phyloP scores from a whole-genome alignment of 2,329 filamentous ascomycete genomes.

The Davidsoniella neocaledoniae region DNA sequence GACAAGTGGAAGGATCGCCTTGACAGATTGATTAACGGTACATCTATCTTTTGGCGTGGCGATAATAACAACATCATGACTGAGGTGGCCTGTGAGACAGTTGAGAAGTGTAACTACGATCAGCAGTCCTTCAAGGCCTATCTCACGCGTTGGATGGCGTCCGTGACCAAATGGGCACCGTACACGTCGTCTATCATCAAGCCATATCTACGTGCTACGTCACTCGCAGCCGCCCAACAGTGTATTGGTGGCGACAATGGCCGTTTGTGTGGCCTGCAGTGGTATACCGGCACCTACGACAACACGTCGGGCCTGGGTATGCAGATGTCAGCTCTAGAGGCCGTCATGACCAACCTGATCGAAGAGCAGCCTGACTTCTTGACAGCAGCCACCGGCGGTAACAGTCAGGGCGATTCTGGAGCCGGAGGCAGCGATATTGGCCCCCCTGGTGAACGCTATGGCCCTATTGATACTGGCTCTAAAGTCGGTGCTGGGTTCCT shows the following conservation, averaged over 20 bases:
- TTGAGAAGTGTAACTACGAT: slow-evolving; percentile 43
- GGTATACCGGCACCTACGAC: slow-evolving; percentile 39
- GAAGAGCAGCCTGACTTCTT: slow-evolving; percentile 25
- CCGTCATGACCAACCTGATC: slow-evolving; percentile 46
- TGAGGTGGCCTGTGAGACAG: slow-evolving; percentile 48
- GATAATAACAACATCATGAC: slow-evolving; percentile 39
- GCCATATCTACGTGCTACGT: slow-evolving; percentile 36
- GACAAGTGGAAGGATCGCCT: slow-evolving; percentile 40
- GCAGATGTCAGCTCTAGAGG: slow-evolving; percentile 53
- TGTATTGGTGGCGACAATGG: slow-evolving; percentile 40
- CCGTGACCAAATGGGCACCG: slow-evolving; percentile 46
- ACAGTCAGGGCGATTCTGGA: slow-evolving; percentile 29
- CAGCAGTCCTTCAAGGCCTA: slow-evolving; percentile 50
- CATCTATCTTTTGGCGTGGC: slow-evolving; percentile 37
- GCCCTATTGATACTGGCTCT: slow-evolving; percentile 36
- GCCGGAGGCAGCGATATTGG: slow-evolving; percentile 31
- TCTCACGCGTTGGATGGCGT: slow-evolving; percentile 43
- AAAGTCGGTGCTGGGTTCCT: slow-evolving; percentile 49
- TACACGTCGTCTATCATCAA: slow-evolving; percentile 37
- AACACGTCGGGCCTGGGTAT: slow-evolving; percentile 47
- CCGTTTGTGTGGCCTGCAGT: slow-evolving; percentile 43
- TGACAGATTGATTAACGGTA: slow-evolving; percentile 37
- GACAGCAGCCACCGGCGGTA: slow-evolving; percentile 39
- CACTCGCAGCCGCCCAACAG: slow-evolving; percentile 37
- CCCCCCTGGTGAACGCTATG: slow-evolving; percentile 17